A percentile compares a stretch with the other conserved stretches of the same genome.
Evolutionary conservation across 257 asterid species (phyloP).

Genomic region (Capsicum chinense): DNA sequence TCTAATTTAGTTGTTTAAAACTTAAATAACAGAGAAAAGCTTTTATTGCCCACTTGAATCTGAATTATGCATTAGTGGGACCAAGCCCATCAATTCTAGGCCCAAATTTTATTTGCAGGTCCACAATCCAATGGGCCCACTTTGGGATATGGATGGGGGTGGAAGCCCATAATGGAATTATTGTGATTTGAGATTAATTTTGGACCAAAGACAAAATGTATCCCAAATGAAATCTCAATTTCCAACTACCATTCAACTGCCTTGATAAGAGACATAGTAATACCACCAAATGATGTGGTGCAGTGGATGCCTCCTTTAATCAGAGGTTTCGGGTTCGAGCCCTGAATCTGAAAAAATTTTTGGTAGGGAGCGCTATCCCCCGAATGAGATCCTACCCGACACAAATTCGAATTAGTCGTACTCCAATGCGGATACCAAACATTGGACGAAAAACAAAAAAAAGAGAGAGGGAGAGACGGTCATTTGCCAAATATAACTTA

Average conservation of each 20-base stretch:
- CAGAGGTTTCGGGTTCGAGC: too few relatives aligned
- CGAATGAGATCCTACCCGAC: too few relatives aligned
- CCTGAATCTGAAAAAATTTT: too few relatives aligned
- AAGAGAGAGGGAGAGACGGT: background rate
- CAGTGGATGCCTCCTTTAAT: too few relatives aligned
- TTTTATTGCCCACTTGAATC: constrained; percentile 1
- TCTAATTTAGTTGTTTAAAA: background rate
- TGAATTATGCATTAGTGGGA: background rate
- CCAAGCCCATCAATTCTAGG: constrained; percentile 17
- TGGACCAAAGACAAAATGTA: constrained; percentile 1
- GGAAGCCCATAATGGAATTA: constrained; percentile 20
- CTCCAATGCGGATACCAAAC: too few relatives aligned
- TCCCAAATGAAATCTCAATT: background rate
- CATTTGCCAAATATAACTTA: background rate
- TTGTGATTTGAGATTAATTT: background rate
- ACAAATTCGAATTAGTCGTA: too few relatives aligned
- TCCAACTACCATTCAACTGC: background rate
- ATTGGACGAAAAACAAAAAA: too few relatives aligned
- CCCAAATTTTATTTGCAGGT: constrained; percentile 15
- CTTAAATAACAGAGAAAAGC: background rate
- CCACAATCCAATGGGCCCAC: constrained; percentile 24
- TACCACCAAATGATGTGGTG: too few relatives aligned
- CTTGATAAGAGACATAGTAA: too few relatives aligned
- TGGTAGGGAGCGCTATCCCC: too few relatives aligned
- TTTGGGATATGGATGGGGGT: background rate